Conservation (phyloP, 371 early-diverging fungal species). For the Mortierella sp. region DNA sequence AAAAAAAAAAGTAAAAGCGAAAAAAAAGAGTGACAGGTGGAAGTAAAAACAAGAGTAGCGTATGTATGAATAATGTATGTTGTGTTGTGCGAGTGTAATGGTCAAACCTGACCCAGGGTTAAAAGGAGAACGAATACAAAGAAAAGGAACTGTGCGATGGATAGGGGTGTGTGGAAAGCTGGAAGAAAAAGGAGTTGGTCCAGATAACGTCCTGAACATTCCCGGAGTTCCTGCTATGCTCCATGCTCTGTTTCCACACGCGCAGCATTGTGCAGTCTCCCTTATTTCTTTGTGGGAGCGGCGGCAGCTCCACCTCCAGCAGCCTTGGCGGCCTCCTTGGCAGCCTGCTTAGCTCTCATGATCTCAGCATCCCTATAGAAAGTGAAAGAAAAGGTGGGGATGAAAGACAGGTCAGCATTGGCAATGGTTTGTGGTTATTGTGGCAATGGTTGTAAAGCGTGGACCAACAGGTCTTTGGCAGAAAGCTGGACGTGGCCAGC, state of each 20-base stretch:
- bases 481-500: background rate
- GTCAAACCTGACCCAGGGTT: background rate
- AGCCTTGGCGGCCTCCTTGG: slow-evolving; percentile 34
- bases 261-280: background rate
- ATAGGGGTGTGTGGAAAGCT: too few species aligned
- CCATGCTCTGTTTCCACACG: background rate
- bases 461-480: background rate
- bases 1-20: background rate
- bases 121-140: background rate
- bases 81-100: background rate
- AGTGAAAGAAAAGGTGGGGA: background rate
- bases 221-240: background rate
- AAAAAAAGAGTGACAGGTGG: background rate
- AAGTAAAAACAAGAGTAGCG: background rate
- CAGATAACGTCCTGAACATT: background rate
- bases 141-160: background rate
- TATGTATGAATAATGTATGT: background rate
- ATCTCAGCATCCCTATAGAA: slow-evolving; percentile 49
- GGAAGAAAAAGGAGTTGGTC: background rate
- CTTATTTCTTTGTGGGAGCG: slow-evolving; percentile 28
- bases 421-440: background rate
- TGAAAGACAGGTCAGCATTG: background rate
- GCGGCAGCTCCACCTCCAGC: slow-evolving; percentile 15
- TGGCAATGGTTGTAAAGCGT: background rate
- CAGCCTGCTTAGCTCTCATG: slow-evolving; percentile 51